A percentile compares a stretch with the other conserved stretches of the same genome.
Evolutionary conservation across 1,284 basidiomycete genomes (phyloP).

Genomic region (Leccinum solheimii): DNA sequence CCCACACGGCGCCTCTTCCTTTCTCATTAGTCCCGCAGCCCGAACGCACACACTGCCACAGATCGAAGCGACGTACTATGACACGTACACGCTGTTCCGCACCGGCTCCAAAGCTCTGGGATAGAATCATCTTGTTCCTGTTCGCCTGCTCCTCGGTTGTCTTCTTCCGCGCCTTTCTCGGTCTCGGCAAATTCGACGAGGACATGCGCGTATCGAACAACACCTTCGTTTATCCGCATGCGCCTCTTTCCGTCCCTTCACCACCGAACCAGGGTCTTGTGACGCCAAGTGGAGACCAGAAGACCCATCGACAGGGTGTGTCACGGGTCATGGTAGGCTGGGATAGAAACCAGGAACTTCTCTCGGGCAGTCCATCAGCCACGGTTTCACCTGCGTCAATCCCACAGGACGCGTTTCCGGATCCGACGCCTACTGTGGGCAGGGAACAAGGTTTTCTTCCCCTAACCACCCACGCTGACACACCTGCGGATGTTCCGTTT

Average conservation of each 20-base stretch:
- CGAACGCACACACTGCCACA: no score
- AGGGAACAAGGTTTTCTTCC: neutral
- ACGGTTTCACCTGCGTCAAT: conserved; percentile 8
- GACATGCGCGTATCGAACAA: neutral
- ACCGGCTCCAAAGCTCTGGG: conserved; percentile 14
- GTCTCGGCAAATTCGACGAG: conserved; percentile 17
- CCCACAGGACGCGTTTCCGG: conserved; percentile 25
- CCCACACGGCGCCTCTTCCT: no score
- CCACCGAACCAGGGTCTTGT: neutral
- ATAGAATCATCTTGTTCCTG: conserved; percentile 24
- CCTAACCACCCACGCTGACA: neutral
- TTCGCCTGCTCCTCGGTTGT: conserved; percentile 28
- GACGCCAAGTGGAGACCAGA: neutral
- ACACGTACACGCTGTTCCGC: neutral
- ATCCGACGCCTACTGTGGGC: conserved; percentile 17
- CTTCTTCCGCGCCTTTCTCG: conserved; percentile 32
- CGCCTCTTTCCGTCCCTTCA: neutral
- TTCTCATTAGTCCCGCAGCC: no score
- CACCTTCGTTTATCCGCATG: conserved; percentile 1
- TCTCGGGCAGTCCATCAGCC: conserved; percentile 4
- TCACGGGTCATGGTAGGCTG: conserved; percentile 20
- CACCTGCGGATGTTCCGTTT: neutral
- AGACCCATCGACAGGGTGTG: neutral
- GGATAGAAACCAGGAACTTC: conserved; percentile 23
- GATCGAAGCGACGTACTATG: neutral